Evolutionary conservation across 306 rosid genomes (phyloP).

Genomic region (Albizia julibrissin): DNA sequence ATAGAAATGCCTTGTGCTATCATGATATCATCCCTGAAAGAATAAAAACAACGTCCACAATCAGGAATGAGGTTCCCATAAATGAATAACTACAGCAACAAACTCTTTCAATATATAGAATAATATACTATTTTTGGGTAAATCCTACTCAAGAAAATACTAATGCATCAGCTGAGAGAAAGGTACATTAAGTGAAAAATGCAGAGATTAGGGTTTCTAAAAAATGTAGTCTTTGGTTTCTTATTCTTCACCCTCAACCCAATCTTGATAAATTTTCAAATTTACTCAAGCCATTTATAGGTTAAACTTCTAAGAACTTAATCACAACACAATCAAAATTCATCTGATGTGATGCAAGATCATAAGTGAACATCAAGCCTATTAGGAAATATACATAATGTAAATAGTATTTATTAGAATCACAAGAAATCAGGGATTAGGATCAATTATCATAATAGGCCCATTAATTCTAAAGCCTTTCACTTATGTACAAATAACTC

Average conservation of each 20-base stretch:
- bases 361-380: neutral
- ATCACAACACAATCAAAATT: constrained; percentile 2
- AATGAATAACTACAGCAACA: neutral
- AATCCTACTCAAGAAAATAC: constrained; percentile 8
- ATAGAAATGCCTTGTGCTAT: neutral
- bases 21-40: neutral
- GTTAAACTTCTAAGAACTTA: neutral
- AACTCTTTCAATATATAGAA: neutral
- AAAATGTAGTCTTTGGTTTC: neutral
- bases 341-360: neutral
- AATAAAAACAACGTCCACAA: neutral
- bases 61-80: constrained; percentile 14
- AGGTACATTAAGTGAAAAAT: constrained; percentile 2
- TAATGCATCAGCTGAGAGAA: neutral
- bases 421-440: too few relatives aligned
- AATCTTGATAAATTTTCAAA: neutral
- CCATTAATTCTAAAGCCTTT: too few relatives aligned
- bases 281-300: neutral
- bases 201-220: constrained; percentile 2
- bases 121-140: neutral
- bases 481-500: too few relatives aligned
- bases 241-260: neutral
- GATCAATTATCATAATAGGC: too few relatives aligned
- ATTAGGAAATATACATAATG: too few relatives aligned
- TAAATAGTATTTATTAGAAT: too few relatives aligned